phyloP scores from a whole-genome alignment of 164 flowering plant genomes.

The Cinnamomum chago region DNA sequence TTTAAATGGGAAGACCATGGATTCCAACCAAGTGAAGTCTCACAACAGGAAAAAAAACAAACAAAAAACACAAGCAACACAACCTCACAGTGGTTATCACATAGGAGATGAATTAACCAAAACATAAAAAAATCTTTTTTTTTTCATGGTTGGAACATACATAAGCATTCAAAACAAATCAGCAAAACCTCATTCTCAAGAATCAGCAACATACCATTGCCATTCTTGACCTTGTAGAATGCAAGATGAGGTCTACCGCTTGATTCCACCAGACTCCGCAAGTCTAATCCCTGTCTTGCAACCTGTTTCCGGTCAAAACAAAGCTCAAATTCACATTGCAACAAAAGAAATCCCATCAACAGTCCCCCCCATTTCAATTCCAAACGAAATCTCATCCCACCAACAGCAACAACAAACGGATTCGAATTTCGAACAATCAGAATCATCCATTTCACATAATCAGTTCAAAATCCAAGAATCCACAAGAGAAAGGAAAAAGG shows the following conservation, averaged over 20 bases:
- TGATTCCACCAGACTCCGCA: not conserved
- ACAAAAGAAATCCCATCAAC: not conserved
- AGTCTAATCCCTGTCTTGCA: conserved; percentile 6
- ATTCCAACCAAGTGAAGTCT: too few species aligned
- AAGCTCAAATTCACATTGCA: not conserved
- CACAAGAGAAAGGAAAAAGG: not conserved
- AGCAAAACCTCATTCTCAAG: not conserved
- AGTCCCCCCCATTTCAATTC: too few species aligned
- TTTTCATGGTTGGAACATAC: not conserved
- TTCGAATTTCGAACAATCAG: not conserved
- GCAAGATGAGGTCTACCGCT: conserved; percentile 20
- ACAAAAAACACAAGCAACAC: too few species aligned
- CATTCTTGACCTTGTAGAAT: conserved; percentile 22
- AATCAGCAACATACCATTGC: conserved; percentile 33
- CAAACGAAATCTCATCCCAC: too few species aligned
- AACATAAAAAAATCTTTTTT: not conserved
- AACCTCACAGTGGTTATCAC: too few species aligned
- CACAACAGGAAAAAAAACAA: too few species aligned
- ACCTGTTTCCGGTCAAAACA: conserved; percentile 4
- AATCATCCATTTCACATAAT: not conserved
- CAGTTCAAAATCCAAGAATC: not conserved
- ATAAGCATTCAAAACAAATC: not conserved
- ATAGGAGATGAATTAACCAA: not conserved
- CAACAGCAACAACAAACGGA: too few species aligned
- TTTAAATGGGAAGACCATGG: too few species aligned